A percentile compares a stretch with the other conserved stretches of the same genome.
These are phyloP conservation scores for Kwoniella heveanensis DNA, from an alignment of 768 basidiomycete genomes.

Conservation along the genomic window DNA sequence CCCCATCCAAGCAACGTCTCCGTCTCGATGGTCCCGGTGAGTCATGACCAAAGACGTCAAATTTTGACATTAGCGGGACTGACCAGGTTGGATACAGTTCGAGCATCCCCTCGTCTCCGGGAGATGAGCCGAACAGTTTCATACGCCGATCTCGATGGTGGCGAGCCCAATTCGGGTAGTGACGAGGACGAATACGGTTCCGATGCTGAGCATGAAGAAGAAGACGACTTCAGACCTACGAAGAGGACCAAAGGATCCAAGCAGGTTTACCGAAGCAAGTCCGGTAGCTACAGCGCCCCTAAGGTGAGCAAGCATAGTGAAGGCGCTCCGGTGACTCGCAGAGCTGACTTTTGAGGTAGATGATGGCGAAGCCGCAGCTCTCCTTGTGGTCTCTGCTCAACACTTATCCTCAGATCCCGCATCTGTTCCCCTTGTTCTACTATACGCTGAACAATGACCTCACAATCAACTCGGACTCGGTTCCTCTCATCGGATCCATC, in stretches of 20 bases:
- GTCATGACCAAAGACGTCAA: slow-evolving; percentile 5
- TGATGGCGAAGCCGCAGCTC: slow-evolving; percentile 27
- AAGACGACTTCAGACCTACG: slow-evolving; percentile 49
- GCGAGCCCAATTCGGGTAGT: slow-evolving; percentile 20
- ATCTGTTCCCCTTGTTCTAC: slow-evolving; percentile 54
- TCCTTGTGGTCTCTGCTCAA: slow-evolving; percentile 49
- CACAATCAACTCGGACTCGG: slow-evolving; percentile 53
- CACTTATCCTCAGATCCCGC: slow-evolving; percentile 46
- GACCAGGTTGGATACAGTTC: slow-evolving; percentile 23
- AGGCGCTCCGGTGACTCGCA: background rate
- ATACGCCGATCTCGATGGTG: slow-evolving; percentile 50
- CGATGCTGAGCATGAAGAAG: slow-evolving; percentile 35
- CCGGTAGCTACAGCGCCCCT: background rate
- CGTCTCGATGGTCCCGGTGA: slow-evolving; percentile 28
- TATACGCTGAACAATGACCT: slow-evolving; percentile 54
- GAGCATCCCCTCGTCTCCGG: slow-evolving; percentile 51
- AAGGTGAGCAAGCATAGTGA: slow-evolving; percentile 40
- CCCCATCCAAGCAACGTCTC: slow-evolving; percentile 31
- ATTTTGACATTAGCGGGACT: slow-evolving; percentile 6
- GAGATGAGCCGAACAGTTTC: slow-evolving; percentile 49
- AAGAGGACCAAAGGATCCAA: slow-evolving; percentile 38
- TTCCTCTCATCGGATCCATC: slow-evolving; percentile 55
- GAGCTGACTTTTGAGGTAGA: slow-evolving; percentile 13
- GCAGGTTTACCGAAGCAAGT: slow-evolving; percentile 7
- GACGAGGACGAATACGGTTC: slow-evolving; percentile 34